Percentiles rank a stretch among this genome's conserved stretches.
Evolutionary conservation across 1,284 basidiomycete genomes (phyloP).

Genomic region (Puccinia brachypodii): DNA sequence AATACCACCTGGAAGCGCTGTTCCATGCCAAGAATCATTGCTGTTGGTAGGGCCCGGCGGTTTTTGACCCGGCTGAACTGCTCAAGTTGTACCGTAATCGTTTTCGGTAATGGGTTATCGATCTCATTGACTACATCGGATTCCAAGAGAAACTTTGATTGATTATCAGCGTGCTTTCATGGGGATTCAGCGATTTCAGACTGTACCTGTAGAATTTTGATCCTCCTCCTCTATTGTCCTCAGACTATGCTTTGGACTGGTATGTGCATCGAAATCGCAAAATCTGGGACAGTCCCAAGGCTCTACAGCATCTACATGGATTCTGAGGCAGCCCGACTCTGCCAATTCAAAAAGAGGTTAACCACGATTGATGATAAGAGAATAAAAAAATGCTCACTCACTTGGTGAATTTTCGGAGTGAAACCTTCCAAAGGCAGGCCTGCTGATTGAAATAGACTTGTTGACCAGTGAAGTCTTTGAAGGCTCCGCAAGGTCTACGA

Average conservation of each 20-base stretch:
- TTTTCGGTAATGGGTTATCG: background rate
- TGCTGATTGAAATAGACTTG: background rate
- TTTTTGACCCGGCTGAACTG: background rate
- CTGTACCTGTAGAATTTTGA: no score
- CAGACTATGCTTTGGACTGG: background rate
- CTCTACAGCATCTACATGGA: background rate
- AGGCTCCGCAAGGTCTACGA: background rate
- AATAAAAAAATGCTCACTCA: background rate
- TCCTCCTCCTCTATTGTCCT: no score
- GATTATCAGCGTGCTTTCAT: no score
- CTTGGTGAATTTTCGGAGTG: background rate
- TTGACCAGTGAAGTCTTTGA: background rate
- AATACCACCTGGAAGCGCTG: slow-evolving; percentile 2
- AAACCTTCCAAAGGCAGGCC: background rate
- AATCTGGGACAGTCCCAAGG: background rate
- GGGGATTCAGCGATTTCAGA: no score
- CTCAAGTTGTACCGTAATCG: slow-evolving; percentile 7
- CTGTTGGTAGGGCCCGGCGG: background rate
- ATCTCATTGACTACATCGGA: background rate
- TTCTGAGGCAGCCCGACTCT: background rate
- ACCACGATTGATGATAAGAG: background rate
- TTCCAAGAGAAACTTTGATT: no score
- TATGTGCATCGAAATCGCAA: background rate
- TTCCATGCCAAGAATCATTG: background rate
- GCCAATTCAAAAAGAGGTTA: background rate